Conservation (phyloP, 2,329 filamentous ascomycete genomes). For the Diaporthe citrichinensis region DNA sequence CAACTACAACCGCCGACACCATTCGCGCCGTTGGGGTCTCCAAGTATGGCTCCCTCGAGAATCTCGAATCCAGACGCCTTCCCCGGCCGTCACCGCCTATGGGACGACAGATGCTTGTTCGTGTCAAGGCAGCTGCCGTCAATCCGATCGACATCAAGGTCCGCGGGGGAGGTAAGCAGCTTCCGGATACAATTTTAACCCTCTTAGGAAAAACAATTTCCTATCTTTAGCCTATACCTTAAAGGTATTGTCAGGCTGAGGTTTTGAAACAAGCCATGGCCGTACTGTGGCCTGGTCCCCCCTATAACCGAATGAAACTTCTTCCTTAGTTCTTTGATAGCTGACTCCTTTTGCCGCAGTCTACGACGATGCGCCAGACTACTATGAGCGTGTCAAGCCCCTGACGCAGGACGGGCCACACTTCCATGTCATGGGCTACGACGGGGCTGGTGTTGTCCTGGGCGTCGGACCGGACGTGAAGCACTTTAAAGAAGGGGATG, state of each 20-base stretch:
- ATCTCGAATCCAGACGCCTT: conserved; percentile 43
- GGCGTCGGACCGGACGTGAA: conserved; percentile 50
- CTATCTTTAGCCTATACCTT: too few relatives aligned
- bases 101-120: conserved; percentile 48
- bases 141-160: conserved; percentile 58
- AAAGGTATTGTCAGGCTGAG: too few relatives aligned
- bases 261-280: too few relatives aligned
- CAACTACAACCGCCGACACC: not conserved
- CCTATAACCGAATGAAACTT: too few relatives aligned
- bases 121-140: conserved; percentile 45
- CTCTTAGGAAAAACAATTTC: too few relatives aligned
- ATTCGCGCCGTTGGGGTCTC: conserved; percentile 47
- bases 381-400: conserved; percentile 50
- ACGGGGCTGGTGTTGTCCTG: conserved; percentile 57
- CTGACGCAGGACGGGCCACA: conserved; percentile 41
- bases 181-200: too few relatives aligned
- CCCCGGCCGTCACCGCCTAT: conserved; percentile 43
- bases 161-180: conserved; percentile 48
- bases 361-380: conserved; percentile 55
- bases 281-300: too few relatives aligned
- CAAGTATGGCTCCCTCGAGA: conserved; percentile 45
- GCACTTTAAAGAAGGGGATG: conserved; percentile 57
- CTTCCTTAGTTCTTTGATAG: too few relatives aligned
- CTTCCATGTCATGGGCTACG: conserved; percentile 59
- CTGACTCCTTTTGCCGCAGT: too few relatives aligned